phyloP scores from a whole-genome alignment of 2,329 filamentous ascomycete genomes.

The Helotiales sp. region DNA sequence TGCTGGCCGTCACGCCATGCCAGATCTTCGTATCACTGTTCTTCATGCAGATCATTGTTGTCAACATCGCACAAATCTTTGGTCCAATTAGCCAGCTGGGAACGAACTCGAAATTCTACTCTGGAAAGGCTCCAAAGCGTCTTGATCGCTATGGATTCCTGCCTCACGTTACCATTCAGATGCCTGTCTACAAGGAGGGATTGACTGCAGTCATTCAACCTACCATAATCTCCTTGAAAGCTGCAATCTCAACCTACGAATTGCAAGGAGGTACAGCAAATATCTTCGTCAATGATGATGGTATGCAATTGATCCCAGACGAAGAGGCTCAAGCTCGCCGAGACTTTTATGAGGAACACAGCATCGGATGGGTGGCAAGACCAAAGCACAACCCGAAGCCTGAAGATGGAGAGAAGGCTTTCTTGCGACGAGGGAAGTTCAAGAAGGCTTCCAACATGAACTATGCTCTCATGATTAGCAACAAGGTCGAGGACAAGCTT shows the following conservation, averaged over 20 bases:
- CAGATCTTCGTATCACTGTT: constrained; percentile 57
- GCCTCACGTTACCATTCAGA: constrained; percentile 49
- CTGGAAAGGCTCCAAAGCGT: constrained; percentile 37
- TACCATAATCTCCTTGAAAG: constrained; percentile 55
- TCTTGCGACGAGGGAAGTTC: constrained; percentile 62
- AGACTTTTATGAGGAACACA: constrained; percentile 58
- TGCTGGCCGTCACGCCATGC: constrained; percentile 51
- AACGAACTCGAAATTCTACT: constrained; percentile 44
- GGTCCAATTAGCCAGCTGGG: constrained; percentile 49
- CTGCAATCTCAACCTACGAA: constrained; percentile 59
- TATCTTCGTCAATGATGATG: constrained; percentile 69
- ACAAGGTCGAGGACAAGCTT: constrained; percentile 47
- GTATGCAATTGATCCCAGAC: constrained; percentile 59
- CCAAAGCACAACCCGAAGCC: constrained; percentile 53
- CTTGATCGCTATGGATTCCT: constrained; percentile 42
- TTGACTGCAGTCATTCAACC: constrained; percentile 52
- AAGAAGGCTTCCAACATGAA: constrained; percentile 80
- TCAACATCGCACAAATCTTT: constrained; percentile 50
- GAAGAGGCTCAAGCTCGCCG: constrained; percentile 49
- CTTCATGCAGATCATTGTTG: constrained; percentile 52
- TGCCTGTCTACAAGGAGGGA: constrained; percentile 52
- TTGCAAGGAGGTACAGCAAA: constrained; percentile 65
- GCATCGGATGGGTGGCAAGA: constrained; percentile 57
- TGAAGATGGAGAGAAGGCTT: constrained; percentile 47
- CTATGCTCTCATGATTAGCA: constrained; percentile 47